Base-by-base conservation (phyloP, 495 filamentous ascomycete genomes). In the Lasiosphaeriaceae sp. region DNA sequence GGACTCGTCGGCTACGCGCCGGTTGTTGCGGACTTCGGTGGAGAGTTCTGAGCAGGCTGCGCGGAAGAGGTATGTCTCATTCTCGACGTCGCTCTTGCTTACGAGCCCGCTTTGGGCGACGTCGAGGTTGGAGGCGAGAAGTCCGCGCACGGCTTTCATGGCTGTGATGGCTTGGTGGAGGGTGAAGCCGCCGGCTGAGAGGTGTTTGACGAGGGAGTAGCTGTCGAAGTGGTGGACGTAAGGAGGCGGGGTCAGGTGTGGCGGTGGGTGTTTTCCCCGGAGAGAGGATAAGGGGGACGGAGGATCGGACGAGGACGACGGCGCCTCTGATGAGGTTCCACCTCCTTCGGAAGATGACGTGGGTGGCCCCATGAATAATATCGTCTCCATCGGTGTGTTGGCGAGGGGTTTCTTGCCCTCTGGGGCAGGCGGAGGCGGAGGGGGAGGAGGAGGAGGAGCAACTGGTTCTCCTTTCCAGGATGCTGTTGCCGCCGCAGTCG, bases 171-270 rank as follows among this genome's bases (percentile, higher is more conserved):
- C 80, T 67, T 96, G 91, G 0, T 77, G 77, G 14, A 79, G 71
- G 7, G 75, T 83, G 71, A 90, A 96, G 2, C 86, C 89, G 20
- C 85, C 80, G 0, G 71, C 70, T 20, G 85, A 77, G 5, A 98
- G 83, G 60, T 89, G 81, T 47, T 86, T 85, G 4, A 96, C 94
- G 1, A 96, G 80, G 3, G 83, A 84, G 65, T 92, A 97, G 17
- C 87, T 96, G 73, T 98, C 94, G 70, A 98, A 98, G 74, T 97
- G 90, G 74, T 98, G 94, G 12, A 96, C 83, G 69, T 96, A 93
- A 2, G 83, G 89, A 16, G 89, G 81, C 0, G 90, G 82, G 7
- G 83, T 75, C 29, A 96, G 84, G 46, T 86, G 86, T 17, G 81
- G 82, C 59, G 66, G 69, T 35, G 48, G 57, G 50, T 53, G 41